Percentiles rank a stretch among this genome's conserved stretches.
These are phyloP conservation scores for Ustilago trichophora DNA, from an alignment of 1,284 basidiomycete genomes.

Conservation along the genomic window DNA sequence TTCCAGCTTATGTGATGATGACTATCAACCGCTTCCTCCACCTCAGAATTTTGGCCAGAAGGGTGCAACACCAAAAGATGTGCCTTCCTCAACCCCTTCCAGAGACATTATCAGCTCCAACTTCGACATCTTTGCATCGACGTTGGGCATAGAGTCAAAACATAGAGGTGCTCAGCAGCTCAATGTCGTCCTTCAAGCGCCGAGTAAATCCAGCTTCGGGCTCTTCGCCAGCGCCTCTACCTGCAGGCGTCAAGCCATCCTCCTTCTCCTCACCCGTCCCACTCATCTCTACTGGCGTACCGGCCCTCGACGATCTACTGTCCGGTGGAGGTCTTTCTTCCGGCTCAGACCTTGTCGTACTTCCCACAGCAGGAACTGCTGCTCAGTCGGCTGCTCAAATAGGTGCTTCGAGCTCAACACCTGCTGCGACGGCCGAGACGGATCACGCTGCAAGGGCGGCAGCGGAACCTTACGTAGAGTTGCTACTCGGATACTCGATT, in stretches of 20 bases:
- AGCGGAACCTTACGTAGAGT: slow-evolving; percentile 77
- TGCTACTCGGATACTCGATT: slow-evolving; percentile 86
- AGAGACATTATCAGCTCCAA: no score
- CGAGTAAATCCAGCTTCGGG: slow-evolving; percentile 67
- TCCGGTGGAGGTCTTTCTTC: slow-evolving; percentile 87
- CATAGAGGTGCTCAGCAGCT: no score
- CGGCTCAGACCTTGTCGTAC: slow-evolving; percentile 77
- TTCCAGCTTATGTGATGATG: slow-evolving; percentile 9
- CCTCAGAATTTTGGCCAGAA: slow-evolving; percentile 12
- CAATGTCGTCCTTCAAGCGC: slow-evolving; percentile 81
- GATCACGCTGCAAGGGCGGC: slow-evolving; percentile 40
- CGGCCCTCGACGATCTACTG: slow-evolving; percentile 93
- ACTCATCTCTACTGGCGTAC: slow-evolving; percentile 85
- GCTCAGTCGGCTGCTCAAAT: slow-evolving; percentile 43
- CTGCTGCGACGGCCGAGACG: slow-evolving; percentile 70
- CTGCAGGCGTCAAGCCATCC: slow-evolving; percentile 74
- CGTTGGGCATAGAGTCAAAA: no score
- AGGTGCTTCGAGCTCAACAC: slow-evolving; percentile 74
- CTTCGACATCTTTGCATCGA: no score
- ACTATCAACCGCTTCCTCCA: slow-evolving; percentile 11
- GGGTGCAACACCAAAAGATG: neutral
- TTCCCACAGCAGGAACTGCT: slow-evolving; percentile 65
- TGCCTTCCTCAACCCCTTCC: neutral
- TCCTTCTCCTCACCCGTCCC: slow-evolving; percentile 74
- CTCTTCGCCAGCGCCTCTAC: slow-evolving; percentile 67